phyloP scores from a whole-genome alignment of 2,329 filamentous ascomycete species.

The Claviceps maximensis region DNA sequence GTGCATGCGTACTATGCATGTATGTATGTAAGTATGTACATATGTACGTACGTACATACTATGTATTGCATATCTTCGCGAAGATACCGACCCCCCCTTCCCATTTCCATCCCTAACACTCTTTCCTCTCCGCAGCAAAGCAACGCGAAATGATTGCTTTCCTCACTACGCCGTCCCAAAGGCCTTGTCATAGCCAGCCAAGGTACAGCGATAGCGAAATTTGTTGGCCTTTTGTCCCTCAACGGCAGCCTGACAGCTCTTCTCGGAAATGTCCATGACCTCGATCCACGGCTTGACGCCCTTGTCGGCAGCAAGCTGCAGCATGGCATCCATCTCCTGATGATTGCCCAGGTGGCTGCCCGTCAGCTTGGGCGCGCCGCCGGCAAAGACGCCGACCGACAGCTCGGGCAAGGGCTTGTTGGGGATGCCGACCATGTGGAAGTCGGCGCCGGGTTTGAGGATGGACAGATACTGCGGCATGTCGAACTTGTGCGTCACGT shows the following conservation, averaged over 20 bases:
- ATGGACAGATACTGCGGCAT: constrained; percentile 36
- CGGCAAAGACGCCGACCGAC: constrained; percentile 28
- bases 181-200: constrained; percentile 54
- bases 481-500: constrained; percentile 40
- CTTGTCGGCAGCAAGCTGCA: constrained; percentile 42
- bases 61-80: too few species aligned
- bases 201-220: constrained; percentile 58
- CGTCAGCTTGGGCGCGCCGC: constrained; percentile 37
- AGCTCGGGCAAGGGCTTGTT: constrained; percentile 33
- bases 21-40: too few species aligned
- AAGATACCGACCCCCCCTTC: too few species aligned
- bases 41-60: too few species aligned
- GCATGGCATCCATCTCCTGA: constrained; percentile 44
- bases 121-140: too few species aligned
- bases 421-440: constrained; percentile 45
- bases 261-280: constrained; percentile 50
- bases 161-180: constrained; percentile 24
- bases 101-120: too few species aligned
- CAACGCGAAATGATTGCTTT: too few species aligned
- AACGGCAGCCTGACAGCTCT: constrained; percentile 56
- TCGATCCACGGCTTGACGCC: constrained; percentile 44
- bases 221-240: constrained; percentile 57
- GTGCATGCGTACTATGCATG: too few species aligned
- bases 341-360: constrained; percentile 49
- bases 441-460: constrained; percentile 38